Base-by-base conservation (phyloP, 2,329 filamentous ascomycete species). In the Aureobasidium sp. region DNA sequence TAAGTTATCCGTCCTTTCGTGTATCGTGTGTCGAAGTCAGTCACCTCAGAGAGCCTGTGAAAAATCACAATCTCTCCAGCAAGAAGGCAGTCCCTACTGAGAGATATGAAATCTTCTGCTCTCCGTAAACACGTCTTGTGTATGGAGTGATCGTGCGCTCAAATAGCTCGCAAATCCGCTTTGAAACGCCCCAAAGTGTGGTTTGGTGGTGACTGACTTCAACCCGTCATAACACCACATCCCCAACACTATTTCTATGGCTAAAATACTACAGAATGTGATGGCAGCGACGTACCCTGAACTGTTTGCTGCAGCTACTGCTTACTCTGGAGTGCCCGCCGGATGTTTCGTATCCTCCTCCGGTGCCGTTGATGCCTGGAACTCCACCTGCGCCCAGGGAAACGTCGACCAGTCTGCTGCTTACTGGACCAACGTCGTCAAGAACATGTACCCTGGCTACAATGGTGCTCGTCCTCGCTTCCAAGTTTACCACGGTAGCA, bases 401-500 rank as follows among this genome's bases (percentile, higher is more conserved):
- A 70, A 78, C 47, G 70, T 79, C 57, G 74, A 74, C 55, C 72
- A 75, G 27, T 77, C 77, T 0, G 74, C 77, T 1, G 69, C 76
- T 64, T 72, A 78, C 59, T 84, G 81, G 81, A 78, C 78, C 11
- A 73, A 76, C 63, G 71, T 77, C 29, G 80, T 77, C 13, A 69
- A 72, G 30, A 71, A 66, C 44, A 83, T 81, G 77, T 79, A 82
- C 65, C 78, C 79, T 0, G 78, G 75, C 5, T 83, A 83, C 67
- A 72, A 71, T 16, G 81, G 81, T 3, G 61, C 75, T 0, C 74
- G 80, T 2, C 82, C 83, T 2, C 77, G 76, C 60, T 81, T 86
- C 77, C 80, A 83, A 68, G 77, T 85, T 67, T 85, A 80, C 73
- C 83, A 85, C 67, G 83, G 83, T 44, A 78, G 77, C 41, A 70